These are phyloP conservation scores for Mortierella sp. DNA, from an alignment of 371 early-diverging fungal species.

Conservation along the genomic window DNA sequence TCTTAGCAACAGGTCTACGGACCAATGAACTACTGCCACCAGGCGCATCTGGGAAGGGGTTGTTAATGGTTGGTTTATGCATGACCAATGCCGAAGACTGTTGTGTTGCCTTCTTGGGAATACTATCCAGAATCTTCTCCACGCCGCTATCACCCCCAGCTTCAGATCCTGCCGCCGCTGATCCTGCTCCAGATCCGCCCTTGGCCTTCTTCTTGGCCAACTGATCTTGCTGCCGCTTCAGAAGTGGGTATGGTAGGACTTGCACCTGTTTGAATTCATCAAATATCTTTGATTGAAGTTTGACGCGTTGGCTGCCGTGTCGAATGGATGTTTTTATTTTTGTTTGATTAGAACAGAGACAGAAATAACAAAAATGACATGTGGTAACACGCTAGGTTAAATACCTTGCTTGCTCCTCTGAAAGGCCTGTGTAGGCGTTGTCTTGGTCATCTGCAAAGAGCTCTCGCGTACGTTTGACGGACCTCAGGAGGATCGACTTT, in stretches of 20 bases:
- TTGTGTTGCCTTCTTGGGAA: constrained; percentile 47
- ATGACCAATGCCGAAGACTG: constrained; percentile 58
- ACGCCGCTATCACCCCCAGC: constrained; percentile 41
- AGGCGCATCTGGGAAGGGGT: constrained; percentile 66
- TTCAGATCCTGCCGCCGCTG: constrained; percentile 41
- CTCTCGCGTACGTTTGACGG: constrained; percentile 69
- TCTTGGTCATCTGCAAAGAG: constrained; percentile 68
- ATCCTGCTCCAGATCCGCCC: constrained; percentile 12
- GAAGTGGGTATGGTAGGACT: constrained; percentile 72
- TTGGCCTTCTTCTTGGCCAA: constrained; percentile 55
- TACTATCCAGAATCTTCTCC: constrained; percentile 61
- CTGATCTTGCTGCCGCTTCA: constrained; percentile 68
- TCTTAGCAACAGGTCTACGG: constrained; percentile 69
- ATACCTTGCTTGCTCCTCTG: constrained; percentile 70
- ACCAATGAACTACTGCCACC: constrained; percentile 70
- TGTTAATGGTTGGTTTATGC: constrained; percentile 51
- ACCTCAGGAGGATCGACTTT: constrained; percentile 57
- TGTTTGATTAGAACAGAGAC: background rate
- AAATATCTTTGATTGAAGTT: constrained; percentile 78
- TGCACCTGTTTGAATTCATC: constrained; percentile 80
- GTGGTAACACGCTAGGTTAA: background rate
- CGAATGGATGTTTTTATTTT: background rate
- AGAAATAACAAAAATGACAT: background rate
- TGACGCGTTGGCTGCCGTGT: constrained; percentile 70
- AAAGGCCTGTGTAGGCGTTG: constrained; percentile 57